phyloP scores from a whole-genome alignment of 306 rosid species.

The Notholithocarpus densiflorus region DNA sequence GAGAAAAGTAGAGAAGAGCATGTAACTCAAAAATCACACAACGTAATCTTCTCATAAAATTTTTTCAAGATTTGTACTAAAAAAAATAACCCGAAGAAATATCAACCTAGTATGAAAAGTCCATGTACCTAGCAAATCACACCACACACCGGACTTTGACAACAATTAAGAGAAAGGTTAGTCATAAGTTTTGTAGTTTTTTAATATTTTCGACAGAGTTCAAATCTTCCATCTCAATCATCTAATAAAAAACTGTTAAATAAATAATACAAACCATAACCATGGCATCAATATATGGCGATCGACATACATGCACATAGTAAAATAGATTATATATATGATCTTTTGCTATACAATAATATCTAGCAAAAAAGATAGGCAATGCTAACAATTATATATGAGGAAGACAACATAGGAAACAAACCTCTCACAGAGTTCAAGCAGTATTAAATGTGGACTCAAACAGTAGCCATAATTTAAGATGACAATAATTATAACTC shows the following conservation, averaged over 20 bases:
- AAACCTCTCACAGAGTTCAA: constrained; percentile 46
- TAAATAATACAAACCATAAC: too few species aligned
- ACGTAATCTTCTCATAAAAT: too few species aligned
- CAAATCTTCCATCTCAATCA: too few species aligned
- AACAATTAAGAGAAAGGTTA: not conserved
- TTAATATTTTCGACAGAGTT: too few species aligned
- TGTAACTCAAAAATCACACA: too few species aligned
- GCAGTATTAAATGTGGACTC: constrained; percentile 46
- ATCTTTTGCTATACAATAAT: constrained; percentile 66
- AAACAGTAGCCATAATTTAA: constrained; percentile 31
- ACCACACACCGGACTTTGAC: not conserved
- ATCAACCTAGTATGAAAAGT: too few species aligned
- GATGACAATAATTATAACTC: constrained; percentile 40
- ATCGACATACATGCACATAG: constrained; percentile 35
- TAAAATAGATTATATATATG: constrained; percentile 30
- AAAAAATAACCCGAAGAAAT: too few species aligned
- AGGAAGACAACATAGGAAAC: constrained; percentile 43
- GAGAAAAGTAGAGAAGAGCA: too few species aligned
- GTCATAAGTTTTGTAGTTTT: too few species aligned
- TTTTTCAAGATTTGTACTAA: too few species aligned
- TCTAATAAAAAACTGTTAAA: too few species aligned
- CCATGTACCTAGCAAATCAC: too few species aligned
- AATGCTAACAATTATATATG: constrained; percentile 35
- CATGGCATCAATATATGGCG: not conserved
- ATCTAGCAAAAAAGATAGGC: constrained; percentile 37